phyloP scores from a whole-genome alignment of 306 rosid genomes.

The Inga laurina region DNA sequence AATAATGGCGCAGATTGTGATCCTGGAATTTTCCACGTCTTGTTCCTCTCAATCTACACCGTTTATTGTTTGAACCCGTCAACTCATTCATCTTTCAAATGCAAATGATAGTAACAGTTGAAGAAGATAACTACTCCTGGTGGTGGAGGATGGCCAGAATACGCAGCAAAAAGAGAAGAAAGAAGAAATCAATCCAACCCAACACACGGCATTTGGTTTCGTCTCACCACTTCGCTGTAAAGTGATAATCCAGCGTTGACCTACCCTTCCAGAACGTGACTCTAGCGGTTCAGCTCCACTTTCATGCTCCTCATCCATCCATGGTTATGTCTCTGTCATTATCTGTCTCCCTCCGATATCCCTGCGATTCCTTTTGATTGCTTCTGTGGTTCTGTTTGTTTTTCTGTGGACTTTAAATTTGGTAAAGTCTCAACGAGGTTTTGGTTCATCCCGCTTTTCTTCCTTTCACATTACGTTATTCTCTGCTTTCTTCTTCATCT shows the following conservation, averaged over 20 bases:
- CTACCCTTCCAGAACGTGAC: conserved; percentile 33
- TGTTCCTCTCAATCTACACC: conserved; percentile 38
- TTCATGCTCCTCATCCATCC: conserved; percentile 55
- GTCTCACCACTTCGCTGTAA: conserved; percentile 45
- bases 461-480: conserved; percentile 35
- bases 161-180: background rate
- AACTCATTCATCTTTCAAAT: conserved; percentile 38
- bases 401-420: background rate
- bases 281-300: conserved; percentile 46
- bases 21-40: conserved; percentile 27
- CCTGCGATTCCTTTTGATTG: conserved; percentile 41
- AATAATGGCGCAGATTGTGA: conserved; percentile 47
- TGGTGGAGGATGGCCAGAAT: conserved; percentile 33
- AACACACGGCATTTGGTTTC: conserved; percentile 2
- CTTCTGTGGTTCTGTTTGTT: conserved; percentile 43
- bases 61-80: conserved; percentile 36
- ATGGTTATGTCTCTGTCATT: conserved; percentile 33
- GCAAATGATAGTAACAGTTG: conserved; percentile 31
- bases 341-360: conserved; percentile 38
- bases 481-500: conserved; percentile 23
- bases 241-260: conserved; percentile 60
- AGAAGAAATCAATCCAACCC: background rate
- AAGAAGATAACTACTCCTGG: conserved; percentile 14
- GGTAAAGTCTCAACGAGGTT: conserved; percentile 12
- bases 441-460: conserved; percentile 29